phyloP scores from a whole-genome alignment of 2,329 filamentous ascomycete species.

The Xylaria sp. region DNA sequence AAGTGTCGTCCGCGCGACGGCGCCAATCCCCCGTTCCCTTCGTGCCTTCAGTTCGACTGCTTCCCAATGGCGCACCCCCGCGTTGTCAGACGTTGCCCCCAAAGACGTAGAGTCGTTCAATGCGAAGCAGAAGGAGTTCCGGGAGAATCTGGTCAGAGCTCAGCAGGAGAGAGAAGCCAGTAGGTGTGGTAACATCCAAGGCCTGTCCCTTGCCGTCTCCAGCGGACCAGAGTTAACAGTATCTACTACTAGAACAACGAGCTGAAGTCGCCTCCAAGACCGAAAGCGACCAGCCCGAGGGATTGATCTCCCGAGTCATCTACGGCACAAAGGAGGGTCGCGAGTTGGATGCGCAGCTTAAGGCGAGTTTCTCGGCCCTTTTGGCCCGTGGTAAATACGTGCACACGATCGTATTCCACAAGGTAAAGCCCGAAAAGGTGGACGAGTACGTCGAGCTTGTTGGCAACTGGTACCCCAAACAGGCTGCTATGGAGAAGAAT shows the following conservation, averaged over 20 bases:
- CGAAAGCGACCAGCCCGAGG: conserved; percentile 60
- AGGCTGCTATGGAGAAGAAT: conserved; percentile 79
- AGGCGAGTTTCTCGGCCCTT: conserved; percentile 92
- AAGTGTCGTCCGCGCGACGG: conserved; percentile 45
- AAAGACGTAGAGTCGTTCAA: conserved; percentile 72
- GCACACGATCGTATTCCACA: conserved; percentile 93
- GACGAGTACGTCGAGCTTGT: conserved; percentile 91
- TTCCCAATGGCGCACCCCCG: conserved; percentile 53
- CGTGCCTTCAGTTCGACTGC: conserved; percentile 56
- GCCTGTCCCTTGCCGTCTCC: conserved; percentile 32
- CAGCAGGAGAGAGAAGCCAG: conserved; percentile 83
- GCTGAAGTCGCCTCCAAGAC: conserved; percentile 50
- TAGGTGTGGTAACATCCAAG: conserved; percentile 45
- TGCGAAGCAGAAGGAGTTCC: conserved; percentile 77
- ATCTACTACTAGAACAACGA: conserved; percentile 49
- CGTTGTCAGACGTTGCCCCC: conserved; percentile 76
- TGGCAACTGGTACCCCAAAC: conserved; percentile 84
- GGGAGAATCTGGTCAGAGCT: conserved; percentile 70
- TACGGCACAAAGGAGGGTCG: conserved; percentile 95
- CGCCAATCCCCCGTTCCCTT: conserved; percentile 43
- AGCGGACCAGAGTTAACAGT: conserved; percentile 39
- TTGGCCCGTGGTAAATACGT: conserved; percentile 96
- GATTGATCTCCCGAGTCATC: conserved; percentile 77
- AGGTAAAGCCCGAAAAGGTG: conserved; percentile 91
- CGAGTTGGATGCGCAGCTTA: conserved; percentile 90